Percentiles rank a stretch among this genome's conserved stretches.
phyloP scores from a whole-genome alignment of 441 rosid species.

The Arabidopsis lyrata region DNA sequence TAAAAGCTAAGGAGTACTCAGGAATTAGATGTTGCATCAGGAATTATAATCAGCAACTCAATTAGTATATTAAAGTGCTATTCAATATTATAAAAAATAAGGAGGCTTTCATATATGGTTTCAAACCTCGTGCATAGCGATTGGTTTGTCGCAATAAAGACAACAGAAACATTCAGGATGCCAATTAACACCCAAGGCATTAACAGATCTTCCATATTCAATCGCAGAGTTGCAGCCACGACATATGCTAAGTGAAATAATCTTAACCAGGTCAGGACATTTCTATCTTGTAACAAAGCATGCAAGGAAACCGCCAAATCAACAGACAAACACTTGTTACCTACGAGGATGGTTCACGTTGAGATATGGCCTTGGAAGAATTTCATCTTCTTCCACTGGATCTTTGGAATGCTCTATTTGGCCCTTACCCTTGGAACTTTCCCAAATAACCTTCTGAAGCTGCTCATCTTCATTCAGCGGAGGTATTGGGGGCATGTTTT shows the following conservation, averaged over 20 bases:
- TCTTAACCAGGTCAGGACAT: conserved; percentile 39
- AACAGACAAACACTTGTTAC: conserved; percentile 21
- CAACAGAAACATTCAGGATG: conserved; percentile 89
- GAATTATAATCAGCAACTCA: conserved; percentile 4
- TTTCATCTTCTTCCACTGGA: conserved; percentile 21
- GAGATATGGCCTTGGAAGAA: background rate
- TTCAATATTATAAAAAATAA: background rate
- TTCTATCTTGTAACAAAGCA: background rate
- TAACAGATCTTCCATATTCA: conserved; percentile 67
- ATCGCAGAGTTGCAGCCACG: conserved; percentile 79
- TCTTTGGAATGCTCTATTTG: conserved; percentile 3
- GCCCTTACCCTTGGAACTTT: conserved; percentile 27
- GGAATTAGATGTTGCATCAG: conserved; percentile 17
- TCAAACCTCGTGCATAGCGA: conserved; percentile 74
- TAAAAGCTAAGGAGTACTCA: conserved; percentile 59
- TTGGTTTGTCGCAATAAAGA: conserved; percentile 66
- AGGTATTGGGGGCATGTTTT: conserved; percentile 49
- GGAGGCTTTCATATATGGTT: conserved; percentile 19
- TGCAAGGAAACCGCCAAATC: background rate
- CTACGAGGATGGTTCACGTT: conserved; percentile 24
- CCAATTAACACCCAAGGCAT: conserved; percentile 82
- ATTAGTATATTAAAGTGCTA: conserved; percentile 30
- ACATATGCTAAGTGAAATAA: conserved; percentile 60
- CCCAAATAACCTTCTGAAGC: conserved; percentile 49
- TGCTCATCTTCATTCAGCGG: conserved; percentile 24